These are phyloP conservation scores for Talaromyces thailandensis DNA, from an alignment of 495 filamentous ascomycete genomes.

Conservation along the genomic window DNA sequence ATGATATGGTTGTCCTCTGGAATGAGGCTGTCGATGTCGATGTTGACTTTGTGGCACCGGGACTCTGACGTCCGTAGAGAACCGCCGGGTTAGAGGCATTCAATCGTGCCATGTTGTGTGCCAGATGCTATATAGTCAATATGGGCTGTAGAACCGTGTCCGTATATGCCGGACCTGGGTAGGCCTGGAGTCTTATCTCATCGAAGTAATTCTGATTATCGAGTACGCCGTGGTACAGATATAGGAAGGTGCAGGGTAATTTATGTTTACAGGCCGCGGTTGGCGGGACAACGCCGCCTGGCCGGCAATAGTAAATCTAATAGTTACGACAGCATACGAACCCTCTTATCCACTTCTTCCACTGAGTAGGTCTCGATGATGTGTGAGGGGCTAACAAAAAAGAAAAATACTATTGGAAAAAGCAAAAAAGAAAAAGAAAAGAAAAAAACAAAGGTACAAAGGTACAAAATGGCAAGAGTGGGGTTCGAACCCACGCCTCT, in stretches of 20 bases:
- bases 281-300: slow-evolving; percentile 1
- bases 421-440: too few relatives aligned
- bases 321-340: too few relatives aligned
- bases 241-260: neutral
- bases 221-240: neutral
- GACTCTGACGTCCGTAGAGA: neutral
- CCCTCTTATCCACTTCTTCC: too few relatives aligned
- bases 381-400: too few relatives aligned
- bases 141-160: too few relatives aligned
- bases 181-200: too few relatives aligned
- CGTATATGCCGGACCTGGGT: too few relatives aligned
- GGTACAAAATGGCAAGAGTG: too few relatives aligned
- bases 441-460: too few relatives aligned
- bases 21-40: neutral
- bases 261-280: neutral
- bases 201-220: neutral
- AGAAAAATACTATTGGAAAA: too few relatives aligned
- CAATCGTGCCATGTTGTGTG: slow-evolving; percentile 2
- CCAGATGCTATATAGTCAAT: neutral
- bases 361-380: too few relatives aligned
- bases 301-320: neutral
- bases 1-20: neutral
- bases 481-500: too few relatives aligned
- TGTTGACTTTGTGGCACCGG: neutral
- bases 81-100: neutral